Evolutionary conservation across 768 basidiomycete species (phyloP), one percentile per base, ranked within the genome.

Genomic region (Suillus paluster): DNA sequence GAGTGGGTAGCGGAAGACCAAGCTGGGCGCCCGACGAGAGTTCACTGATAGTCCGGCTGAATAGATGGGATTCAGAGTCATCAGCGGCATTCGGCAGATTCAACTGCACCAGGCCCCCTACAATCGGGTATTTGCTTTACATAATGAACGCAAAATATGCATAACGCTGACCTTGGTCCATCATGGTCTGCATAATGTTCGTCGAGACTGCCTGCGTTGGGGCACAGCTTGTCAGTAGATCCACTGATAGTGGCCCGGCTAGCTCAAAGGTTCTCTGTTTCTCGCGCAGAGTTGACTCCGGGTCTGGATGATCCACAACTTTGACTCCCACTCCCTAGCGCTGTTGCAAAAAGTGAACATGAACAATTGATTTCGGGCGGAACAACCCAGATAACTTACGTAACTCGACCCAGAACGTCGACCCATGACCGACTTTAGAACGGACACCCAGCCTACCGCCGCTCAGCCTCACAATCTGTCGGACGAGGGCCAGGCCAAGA

Each of bases 391-490:
- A 54, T 27, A 6, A 77, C 81, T 64, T 70, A 83, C 79, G 89
- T 39, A 93, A 73, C 72, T 93, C 92, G 10, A 93, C 89, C 94
- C 94, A 95, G 78, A 95, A 96, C 41, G 89, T 93, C 39, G 89
- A 92, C 17, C 95, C 95, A 66, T 84, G 79, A 9, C 84, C 83
- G 1, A 84, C 76, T 71, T 87, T 85, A 19, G 84, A 86, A 63
- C 75, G 77, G n/a, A 89, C 82, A n/a, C 88, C 91, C 33, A 92
- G 76, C 55, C 91, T 82, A 21, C 92, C 92, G 45, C 88, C 87
- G 55, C 84, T 87, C 44, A 91, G 75, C 68, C 87, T 89, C 66
- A 94, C 89, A 48, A 94, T 93, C 65, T 90, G 88, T 52, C 90
- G 82, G 49, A 92, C 90, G 7, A 94, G 79, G 2, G 91, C 91